Conservation (phyloP, 169 alveolate species). For the Plasmodium fragile region DNA sequence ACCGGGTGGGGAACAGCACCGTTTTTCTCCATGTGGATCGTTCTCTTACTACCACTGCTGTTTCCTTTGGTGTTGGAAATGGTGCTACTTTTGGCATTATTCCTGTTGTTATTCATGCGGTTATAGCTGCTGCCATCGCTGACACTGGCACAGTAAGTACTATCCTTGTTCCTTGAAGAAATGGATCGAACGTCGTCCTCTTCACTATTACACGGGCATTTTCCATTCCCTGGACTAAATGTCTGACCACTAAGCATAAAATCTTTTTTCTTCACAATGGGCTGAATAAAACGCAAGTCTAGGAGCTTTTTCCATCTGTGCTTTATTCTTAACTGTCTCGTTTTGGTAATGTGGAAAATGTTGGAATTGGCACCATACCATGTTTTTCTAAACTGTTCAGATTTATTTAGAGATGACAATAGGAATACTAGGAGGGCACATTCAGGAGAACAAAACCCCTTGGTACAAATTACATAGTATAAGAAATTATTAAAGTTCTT, state of each 20-base stretch:
- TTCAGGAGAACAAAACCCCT: constrained; percentile 84
- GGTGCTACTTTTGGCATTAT: background rate
- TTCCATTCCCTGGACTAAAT: background rate
- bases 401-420: constrained; percentile 78
- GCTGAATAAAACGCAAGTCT: constrained; percentile 67
- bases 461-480: constrained; percentile 81
- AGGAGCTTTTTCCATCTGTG: constrained; percentile 78
- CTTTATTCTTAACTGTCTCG: constrained; percentile 75
- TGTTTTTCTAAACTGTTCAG: constrained; percentile 78
- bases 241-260: background rate
- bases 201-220: background rate
- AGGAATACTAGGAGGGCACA: constrained; percentile 83
- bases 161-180: background rate
- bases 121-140: background rate
- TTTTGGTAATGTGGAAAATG: constrained; percentile 63
- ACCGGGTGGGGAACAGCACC: background rate
- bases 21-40: background rate
- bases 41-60: constrained; percentile 9
- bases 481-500: constrained; percentile 51
- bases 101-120: background rate
- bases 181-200: background rate
- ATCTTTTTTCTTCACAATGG: constrained; percentile 41
- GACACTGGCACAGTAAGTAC: background rate
- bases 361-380: constrained; percentile 79
- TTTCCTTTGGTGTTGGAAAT: background rate